Conservation (phyloP, 306 rosid genomes). For the Adenanthera pavonina region DNA sequence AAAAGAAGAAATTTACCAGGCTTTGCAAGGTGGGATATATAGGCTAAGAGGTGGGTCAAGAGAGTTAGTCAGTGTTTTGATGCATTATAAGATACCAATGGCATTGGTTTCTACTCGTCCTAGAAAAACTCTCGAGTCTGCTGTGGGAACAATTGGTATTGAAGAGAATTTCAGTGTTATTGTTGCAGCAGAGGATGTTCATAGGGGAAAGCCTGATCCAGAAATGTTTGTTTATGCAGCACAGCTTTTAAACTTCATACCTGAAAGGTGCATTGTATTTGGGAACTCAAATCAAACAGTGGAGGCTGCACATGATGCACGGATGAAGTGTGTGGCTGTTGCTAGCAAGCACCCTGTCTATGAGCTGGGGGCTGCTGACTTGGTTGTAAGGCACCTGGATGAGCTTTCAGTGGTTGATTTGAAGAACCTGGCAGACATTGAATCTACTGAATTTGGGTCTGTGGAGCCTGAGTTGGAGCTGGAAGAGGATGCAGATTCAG, state of each 20-base stretch:
- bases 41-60: constrained; percentile 74
- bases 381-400: constrained; percentile 81
- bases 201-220: constrained; percentile 96
- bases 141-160: constrained; percentile 74
- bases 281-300: constrained; percentile 93
- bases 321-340: constrained; percentile 97
- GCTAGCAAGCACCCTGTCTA: constrained; percentile 98
- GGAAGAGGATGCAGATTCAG: constrained; percentile 63
- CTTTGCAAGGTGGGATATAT: constrained; percentile 88
- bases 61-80: constrained; percentile 85
- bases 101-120: constrained; percentile 91
- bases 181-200: constrained; percentile 92
- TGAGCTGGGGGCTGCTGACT: constrained; percentile 91
- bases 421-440: constrained; percentile 85
- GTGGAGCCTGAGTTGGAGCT: constrained; percentile 78
- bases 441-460: constrained; percentile 71
- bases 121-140: constrained; percentile 73
- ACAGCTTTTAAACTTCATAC: constrained; percentile 84
- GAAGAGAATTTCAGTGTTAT: constrained; percentile 74
- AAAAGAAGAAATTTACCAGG: constrained; percentile 84
- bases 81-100: constrained; percentile 93
- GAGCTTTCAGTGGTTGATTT: constrained; percentile 91
- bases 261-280: constrained; percentile 95
- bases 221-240: constrained; percentile 92
- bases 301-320: constrained; percentile 95